Evolutionary conservation across 176 grass and related monocot species (phyloP), one percentile per base, ranked within the genome.

Genomic region (Aegilops umbellulata): DNA sequence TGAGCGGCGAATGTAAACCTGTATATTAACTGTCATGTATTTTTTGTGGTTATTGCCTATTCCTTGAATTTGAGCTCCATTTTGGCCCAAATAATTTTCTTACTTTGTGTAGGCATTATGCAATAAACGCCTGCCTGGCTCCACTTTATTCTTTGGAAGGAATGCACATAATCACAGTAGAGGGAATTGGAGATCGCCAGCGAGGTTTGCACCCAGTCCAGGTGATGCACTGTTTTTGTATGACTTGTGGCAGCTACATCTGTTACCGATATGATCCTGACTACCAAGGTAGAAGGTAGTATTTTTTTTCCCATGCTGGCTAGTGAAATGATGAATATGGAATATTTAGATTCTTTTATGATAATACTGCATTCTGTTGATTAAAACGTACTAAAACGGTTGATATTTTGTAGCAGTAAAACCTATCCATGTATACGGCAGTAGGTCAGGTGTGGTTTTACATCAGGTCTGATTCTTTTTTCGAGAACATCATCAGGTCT

Each of bases 161-260:
- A 89, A 98, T 95, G 93, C 96, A 98, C 74, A 86, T 98, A 90
- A 95, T 98, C 58, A 98, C 96, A 79, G 90, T 98, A 29, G 96
- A 98, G 84, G 96, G 96, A 87, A 82, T 98, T 86, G 96, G 93
- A 86, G 84, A 98, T 92, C 84, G 77, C 6, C 87, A 76, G 47
- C 85, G 44, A 86, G 91, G 93, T 90, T 85, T 98, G 77, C 96
- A 98, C 74, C 96, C 96, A 60, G 86, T 98, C 76, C 96, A 98
- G 93, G 96, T 98, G 78, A 86, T 76, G 22, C 46, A 49, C 25
- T 78, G 46, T 69, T 83, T 61, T 87, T 83, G 30, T 83, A 39
- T 77, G 76, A 88, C 44, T 57, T 87, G 53, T 78, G 8, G 22
- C 60, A 24, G 44, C 30, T 79, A 63, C 57, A 69, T 20, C 2